phyloP scores from a whole-genome alignment of 2,329 filamentous ascomycete genomes.

The Xylaria sp. region DNA sequence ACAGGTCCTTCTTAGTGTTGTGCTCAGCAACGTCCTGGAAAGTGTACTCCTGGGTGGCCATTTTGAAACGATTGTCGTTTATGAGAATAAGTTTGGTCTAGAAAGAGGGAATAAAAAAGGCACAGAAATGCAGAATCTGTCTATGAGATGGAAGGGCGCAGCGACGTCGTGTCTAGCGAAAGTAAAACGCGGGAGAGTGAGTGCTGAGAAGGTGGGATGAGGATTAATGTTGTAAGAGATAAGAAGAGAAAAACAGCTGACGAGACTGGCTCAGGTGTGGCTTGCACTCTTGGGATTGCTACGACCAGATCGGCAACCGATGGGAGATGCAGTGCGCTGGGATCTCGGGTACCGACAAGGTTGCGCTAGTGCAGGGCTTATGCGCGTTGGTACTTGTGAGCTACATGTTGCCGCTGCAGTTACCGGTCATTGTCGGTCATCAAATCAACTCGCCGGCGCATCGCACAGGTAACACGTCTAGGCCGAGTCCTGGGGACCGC shows the following conservation, averaged over 20 bases:
- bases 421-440: not conserved
- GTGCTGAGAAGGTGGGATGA: not conserved
- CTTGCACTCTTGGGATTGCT: not conserved
- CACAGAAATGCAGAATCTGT: not conserved
- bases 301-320: not conserved
- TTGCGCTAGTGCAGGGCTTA: too few relatives aligned
- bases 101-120: not conserved
- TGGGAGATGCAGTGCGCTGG: not conserved
- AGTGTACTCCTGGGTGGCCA: constrained; percentile 55
- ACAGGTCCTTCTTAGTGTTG: constrained; percentile 91
- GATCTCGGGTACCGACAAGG: not conserved
- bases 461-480: not conserved
- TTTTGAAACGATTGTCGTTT: constrained; percentile 25
- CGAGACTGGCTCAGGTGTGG: not conserved
- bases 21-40: constrained; percentile 78
- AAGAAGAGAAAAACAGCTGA: not conserved
- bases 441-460: not conserved
- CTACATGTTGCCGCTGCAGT: not conserved
- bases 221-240: not conserved
- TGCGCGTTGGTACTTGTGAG: not conserved
- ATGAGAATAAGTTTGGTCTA: not conserved
- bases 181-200: not conserved
- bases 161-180: not conserved
- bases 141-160: not conserved
- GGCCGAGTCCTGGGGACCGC: not conserved